These are phyloP conservation scores for Bryoglossum gracile DNA, from an alignment of 495 filamentous ascomycete species.

Conservation along the genomic window DNA sequence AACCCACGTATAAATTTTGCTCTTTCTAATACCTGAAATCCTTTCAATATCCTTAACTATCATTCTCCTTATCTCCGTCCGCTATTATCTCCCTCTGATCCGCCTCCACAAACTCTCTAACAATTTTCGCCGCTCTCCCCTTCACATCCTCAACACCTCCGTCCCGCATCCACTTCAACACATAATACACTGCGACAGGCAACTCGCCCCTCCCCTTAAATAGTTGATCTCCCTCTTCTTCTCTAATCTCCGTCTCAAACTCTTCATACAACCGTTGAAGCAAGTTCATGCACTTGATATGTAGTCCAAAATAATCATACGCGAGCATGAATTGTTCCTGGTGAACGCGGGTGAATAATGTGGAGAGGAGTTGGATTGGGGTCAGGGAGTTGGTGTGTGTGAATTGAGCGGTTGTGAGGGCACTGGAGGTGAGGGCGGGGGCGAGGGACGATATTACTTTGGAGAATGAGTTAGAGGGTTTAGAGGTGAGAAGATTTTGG, in stretches of 20 bases:
- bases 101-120: too few relatives aligned
- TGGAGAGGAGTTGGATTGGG: background rate
- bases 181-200: background rate
- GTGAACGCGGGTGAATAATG: conserved; percentile 1
- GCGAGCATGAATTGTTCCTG: background rate
- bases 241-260: conserved; percentile 1
- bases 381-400: background rate
- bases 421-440: background rate
- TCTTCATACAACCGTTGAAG: conserved; percentile 1
- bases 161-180: conserved; percentile 7
- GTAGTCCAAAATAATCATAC: conserved; percentile 6
- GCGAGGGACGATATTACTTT: too few relatives aligned
- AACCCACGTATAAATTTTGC: too few relatives aligned
- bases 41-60: too few relatives aligned
- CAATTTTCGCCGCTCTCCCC: too few relatives aligned
- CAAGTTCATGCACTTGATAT: background rate
- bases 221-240: background rate
- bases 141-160: too few relatives aligned
- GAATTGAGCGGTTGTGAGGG: conserved; percentile 2
- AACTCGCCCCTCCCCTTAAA: background rate
- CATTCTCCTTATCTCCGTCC: too few relatives aligned
- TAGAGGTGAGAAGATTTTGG: background rate
- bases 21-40: too few relatives aligned
- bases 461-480: background rate
- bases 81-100: too few relatives aligned